Evolutionary conservation across 352 stramenopile species (phyloP), one percentile per base, ranked within the genome.

Genomic region (Pythium dissotocum): DNA sequence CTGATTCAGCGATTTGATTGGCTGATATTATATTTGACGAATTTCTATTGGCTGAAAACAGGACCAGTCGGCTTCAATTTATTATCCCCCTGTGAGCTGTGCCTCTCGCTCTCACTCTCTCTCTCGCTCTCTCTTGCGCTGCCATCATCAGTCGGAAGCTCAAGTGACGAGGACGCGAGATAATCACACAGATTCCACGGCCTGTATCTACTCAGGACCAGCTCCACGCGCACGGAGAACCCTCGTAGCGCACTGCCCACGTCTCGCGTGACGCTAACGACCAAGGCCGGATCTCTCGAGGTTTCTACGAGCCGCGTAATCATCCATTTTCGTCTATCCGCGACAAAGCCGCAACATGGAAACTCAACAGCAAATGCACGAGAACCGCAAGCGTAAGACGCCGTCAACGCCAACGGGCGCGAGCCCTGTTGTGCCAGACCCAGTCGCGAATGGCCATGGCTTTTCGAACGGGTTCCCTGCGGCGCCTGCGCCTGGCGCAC

Each of bases 301-400:
- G 5, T 28, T 53, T 32, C 46, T 53, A 53, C 46, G 24, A 53
- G n/a, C 46, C 14, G 46, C 46, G 46, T 53, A 53, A 53, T 53
- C 46, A 53, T 24, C 46, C 46, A 53, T 53, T 30, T 24, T 53
- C 46, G 46, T 16, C 46, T 53, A 21, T 16, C 44, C 14, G 44
- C 10, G 44, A 67, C 26, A 16, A 55, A 32, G 28, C 24, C 51
- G n/a, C 56, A 56, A 6, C 46, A 70, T 70, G 63, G 63, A 71
- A 18, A 63, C 65, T 12, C 24, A 63, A n/a, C 58, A 66, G 32
- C 65, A 71, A 32, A 49, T 58, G 24, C 63, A 49, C 30, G 52
- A 64, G 6, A 88, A 86, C 67, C 85, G 85, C 73, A 93, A 93
- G 80, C 83, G 85, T 46, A 91, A 91, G 80, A 90, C 88, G 70